Base-by-base conservation (phyloP, 1,284 basidiomycete genomes). In the Tranzscheliella williamsii region DNA sequence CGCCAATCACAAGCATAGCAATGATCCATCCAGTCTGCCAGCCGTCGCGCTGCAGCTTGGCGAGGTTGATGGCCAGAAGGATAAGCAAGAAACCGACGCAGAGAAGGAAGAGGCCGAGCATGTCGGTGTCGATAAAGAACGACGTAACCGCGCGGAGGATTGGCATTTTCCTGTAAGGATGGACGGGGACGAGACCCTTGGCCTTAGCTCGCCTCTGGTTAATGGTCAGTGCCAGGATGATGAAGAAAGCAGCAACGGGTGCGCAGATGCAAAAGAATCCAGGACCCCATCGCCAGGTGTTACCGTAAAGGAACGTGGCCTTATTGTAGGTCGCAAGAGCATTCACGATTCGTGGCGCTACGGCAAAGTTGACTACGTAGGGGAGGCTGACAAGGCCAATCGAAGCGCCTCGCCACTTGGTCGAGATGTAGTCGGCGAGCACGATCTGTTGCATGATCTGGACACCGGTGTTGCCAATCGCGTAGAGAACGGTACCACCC, bases 381-480 rank as follows among this genome's bases (percentile, higher is more conserved):
- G 75, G 75, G 12, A 70, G 32, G 26, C 64, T 62, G 34, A 77
- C 51, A 21, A 76, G 44, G 15, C 74, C 72, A 46, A 72, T 70
- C 24, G 67, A 67, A 12, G 61, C 38, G 4, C 73, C 71, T 18
- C 75, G 58, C 63, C 61, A 70, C 29, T 71, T 65, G 7, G 73
- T 63, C 6, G 72, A 64, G 46, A 72, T 56, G 45, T 58, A 68
- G 50, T 77, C 75, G 24, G 75, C 75, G 21, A 77, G 41, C 11
- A 76, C 58, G 42, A 76, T 72, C 55, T 76, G 73, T 39, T 73
- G 70, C 52, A 76, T 69, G 56, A 77, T 75, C 46, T 76, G 71
- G 2, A 67, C 33, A 22, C 74, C 74, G 2, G 72, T 67, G 45
- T 74, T 74, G 15, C 75, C 75, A 36, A 75, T 53, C 18, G 72